These are phyloP conservation scores for Geotrichum bryndzae DNA, from an alignment of 1,139 yeast species.

Conservation along the genomic window DNA sequence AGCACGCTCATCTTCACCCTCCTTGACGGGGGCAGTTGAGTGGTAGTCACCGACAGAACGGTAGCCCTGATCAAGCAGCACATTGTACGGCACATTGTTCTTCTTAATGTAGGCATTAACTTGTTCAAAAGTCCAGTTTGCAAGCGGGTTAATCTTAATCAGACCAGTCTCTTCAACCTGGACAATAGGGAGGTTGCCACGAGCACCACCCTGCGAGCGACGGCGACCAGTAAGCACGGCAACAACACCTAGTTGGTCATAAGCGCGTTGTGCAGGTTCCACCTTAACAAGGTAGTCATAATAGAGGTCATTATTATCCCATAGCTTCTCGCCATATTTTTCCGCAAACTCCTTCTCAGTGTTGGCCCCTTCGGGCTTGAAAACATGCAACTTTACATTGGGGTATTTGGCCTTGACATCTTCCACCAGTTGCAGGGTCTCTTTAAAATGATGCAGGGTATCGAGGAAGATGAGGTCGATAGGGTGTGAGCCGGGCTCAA, in stretches of 20 bases:
- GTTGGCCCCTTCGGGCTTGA: constrained; percentile 53
- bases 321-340: constrained; percentile 66
- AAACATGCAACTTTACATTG: constrained; percentile 49
- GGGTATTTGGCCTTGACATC: constrained; percentile 55
- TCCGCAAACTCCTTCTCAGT: constrained; percentile 60
- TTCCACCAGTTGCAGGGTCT: constrained; percentile 71
- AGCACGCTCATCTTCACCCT: constrained; percentile 90
- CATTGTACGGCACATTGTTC: constrained; percentile 78
- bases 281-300: constrained; percentile 89
- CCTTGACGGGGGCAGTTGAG: constrained; percentile 81
- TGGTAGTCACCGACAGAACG: constrained; percentile 95
- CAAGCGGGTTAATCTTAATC: constrained; percentile 83
- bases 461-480: constrained; percentile 81
- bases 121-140: constrained; percentile 71
- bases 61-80: constrained; percentile 76
- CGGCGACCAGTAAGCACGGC: constrained; percentile 94
- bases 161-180: constrained; percentile 70
- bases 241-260: constrained; percentile 57
- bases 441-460: constrained; percentile 89
- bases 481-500: constrained; percentile 39
- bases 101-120: constrained; percentile 65
- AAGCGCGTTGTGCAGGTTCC: constrained; percentile 87
- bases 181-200: constrained; percentile 66
- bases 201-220: constrained; percentile 80
- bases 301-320: constrained; percentile 76